Conservation (phyloP, 2,329 filamentous ascomycete species). For the Phaeoacremonium minimum region DNA sequence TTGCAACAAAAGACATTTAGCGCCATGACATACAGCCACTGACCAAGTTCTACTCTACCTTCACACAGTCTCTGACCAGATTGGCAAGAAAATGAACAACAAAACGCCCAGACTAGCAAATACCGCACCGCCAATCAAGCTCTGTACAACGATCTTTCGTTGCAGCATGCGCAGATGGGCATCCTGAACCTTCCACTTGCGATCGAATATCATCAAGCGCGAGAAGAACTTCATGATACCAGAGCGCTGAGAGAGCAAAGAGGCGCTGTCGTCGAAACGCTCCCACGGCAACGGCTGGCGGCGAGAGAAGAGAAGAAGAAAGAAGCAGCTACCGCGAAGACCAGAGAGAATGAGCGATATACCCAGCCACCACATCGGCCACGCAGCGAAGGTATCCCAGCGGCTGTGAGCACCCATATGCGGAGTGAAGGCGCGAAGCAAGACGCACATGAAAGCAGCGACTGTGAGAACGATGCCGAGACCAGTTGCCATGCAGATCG, state of each 20-base stretch:
- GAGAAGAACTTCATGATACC: conserved; percentile 23
- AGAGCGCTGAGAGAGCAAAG: conserved; percentile 15
- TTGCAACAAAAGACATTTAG: too few species aligned
- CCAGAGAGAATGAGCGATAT: conserved; percentile 36
- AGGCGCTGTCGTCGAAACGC: conserved; percentile 33
- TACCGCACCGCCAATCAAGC: conserved; percentile 28
- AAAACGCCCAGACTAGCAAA: conserved; percentile 30
- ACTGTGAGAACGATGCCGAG: conserved; percentile 35
- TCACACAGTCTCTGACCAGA: conserved; percentile 31
- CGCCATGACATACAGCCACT: too few species aligned
- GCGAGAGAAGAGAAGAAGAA: conserved; percentile 38
- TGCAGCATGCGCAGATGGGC: conserved; percentile 34
- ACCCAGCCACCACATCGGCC: conserved; percentile 41
- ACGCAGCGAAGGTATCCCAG: conserved; percentile 35
- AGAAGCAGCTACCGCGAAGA: conserved; percentile 41
- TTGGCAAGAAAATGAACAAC: conserved; percentile 36
- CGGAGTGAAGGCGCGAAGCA: conserved; percentile 33
- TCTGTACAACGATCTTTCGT: conserved; percentile 38
- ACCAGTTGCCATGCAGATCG: conserved; percentile 38
- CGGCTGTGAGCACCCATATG: conserved; percentile 30
- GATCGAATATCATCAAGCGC: conserved; percentile 41
- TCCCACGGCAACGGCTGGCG: conserved; percentile 44
- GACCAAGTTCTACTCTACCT: too few species aligned
- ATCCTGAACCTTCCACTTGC: conserved; percentile 40
- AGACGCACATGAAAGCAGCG: conserved; percentile 31